Evolutionary conservation across 1,284 basidiomycete genomes (phyloP).

Genomic region (Papiliotrema laurentii): DNA sequence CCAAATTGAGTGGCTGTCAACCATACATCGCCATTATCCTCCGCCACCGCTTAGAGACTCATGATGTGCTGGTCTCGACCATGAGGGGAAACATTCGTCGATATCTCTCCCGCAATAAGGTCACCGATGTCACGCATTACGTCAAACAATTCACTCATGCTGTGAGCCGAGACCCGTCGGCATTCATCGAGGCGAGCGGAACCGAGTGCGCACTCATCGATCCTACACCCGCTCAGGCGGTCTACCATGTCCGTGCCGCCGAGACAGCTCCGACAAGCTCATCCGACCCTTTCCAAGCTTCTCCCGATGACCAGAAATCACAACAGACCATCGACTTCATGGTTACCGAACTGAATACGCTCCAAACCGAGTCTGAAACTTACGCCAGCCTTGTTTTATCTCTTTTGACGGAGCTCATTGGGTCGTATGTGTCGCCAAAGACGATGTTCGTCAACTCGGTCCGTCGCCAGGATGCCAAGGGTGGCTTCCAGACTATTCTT

Average conservation of each 20-base stretch:
- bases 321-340: conserved; percentile 31
- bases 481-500: conserved; percentile 54
- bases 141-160: conserved; percentile 73
- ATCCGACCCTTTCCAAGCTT: conserved; percentile 53
- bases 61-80: conserved; percentile 59
- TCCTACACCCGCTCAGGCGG: conserved; percentile 58
- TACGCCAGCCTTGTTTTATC: conserved; percentile 89
- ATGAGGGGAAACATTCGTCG: conserved; percentile 80
- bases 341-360: conserved; percentile 25
- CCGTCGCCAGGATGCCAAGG: conserved; percentile 42
- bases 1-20: conserved; percentile 58
- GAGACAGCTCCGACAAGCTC: conserved; percentile 1
- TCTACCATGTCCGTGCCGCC: conserved; percentile 58
- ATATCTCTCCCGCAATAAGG: conserved; percentile 65
- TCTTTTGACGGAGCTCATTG: conserved; percentile 82
- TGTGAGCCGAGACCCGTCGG: conserved; percentile 71
- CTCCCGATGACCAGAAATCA: conserved; percentile 9
- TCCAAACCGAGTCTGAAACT: conserved; percentile 11
- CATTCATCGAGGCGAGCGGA: conserved; percentile 71
- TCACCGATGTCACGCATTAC: conserved; percentile 68
- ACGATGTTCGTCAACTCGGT: conserved; percentile 73
- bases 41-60: conserved; percentile 84
- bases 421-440: conserved; percentile 91
- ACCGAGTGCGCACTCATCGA: conserved; percentile 67
- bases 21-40: conserved; percentile 81